Base-by-base conservation (phyloP, 768 basidiomycete genomes). In the Termitomyces bulborhizus region DNA sequence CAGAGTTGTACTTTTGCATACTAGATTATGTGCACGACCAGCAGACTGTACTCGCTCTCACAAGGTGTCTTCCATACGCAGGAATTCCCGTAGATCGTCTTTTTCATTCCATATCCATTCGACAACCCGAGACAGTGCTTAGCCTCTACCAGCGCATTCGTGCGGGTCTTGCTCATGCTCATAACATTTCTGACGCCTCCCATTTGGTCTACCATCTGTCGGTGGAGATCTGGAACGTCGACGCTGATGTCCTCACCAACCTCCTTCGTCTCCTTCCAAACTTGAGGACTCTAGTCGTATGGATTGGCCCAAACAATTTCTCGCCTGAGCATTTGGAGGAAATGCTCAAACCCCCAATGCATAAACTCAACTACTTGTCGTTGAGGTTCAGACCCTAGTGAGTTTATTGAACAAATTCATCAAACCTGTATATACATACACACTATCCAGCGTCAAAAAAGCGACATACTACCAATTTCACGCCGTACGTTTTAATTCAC, bases 371-470 rank as follows among this genome's bases (percentile, higher is more conserved):
- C 37, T 73, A 73, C 58, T 70, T 95, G 15, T 78, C 82, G 4
- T 65, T 96, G 51, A 72, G 87, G 57, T 95, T 96, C 69, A 78
- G 86, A 53, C 93, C 93, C 3, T 95, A 94, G 86, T 90, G 65
- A 71, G 87, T 70, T 13, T 1, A 29, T 12, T 5, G 44, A n/a
- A n/a, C 16, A 37, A 37, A 41, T 5, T 15, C 1, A 34, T 12
- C 11, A 15, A 13, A 3, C 15, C 16, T 16, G 36, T 15, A 15
- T 16, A 6, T 15, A 4, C 16, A 12, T 9, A 8, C 31, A 16
- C 13, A 15, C 18, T 16, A 21, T n/a, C 3, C 16, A 86, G 88
- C 50, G 85, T 90, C 9, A 79, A 85, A 62, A 81, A 75, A 65
- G 87, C 90, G 1, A 85, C 80, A 1, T 95, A 94, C 66, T 84